Base-by-base conservation (phyloP, 352 stramenopile species). In the Globisporangium ultimum region DNA sequence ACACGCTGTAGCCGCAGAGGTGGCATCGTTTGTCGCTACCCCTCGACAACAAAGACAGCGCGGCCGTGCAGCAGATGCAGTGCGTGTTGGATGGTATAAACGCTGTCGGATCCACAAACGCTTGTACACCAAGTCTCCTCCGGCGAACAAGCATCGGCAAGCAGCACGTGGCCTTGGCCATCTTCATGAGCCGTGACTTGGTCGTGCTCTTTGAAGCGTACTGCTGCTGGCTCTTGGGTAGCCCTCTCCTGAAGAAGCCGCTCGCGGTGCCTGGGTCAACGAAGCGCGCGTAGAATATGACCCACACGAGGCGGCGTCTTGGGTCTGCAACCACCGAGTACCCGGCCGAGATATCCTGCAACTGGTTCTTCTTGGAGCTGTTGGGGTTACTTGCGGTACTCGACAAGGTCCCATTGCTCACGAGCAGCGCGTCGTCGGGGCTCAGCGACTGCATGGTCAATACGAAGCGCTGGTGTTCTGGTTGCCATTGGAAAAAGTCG, bases 1-100 rank as follows among this genome's bases (percentile, higher is more conserved):
- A 91, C 34, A 89, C 78, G 48, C 70, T 61, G 58, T 84, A 83
- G 10, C 76, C 77, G 42, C 81, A 89, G 20, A 91, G 57, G 36
- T 82, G 67, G 54, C 81, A 91, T n/a, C 68, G 68, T 51, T 83
- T 79, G 20, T 69, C 67, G 10, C 70, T 70, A 2, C 48, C 46
- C 40, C 40, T 15, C 1, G 52, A 45, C 18, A 66, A 40, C 38
- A 72, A 60, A 28, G 42, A 52, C 6, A 79, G 60, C 48, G 55
- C 46, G 13, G 41, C 53, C 3, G 58, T 68, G 48, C 72, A 81
- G 55, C 57, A 63, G 42, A 72, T 58, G 38, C 72, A 81, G 18
- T 64, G 66, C 22, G 63, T 49, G 40, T 76, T 81, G 0, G 64
- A 56, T 12, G 64, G 59, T 9, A 63, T 41, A n/a, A 76, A 28